phyloP scores from a whole-genome alignment of 2,329 filamentous ascomycete genomes.

The Xylariaceae sp. region DNA sequence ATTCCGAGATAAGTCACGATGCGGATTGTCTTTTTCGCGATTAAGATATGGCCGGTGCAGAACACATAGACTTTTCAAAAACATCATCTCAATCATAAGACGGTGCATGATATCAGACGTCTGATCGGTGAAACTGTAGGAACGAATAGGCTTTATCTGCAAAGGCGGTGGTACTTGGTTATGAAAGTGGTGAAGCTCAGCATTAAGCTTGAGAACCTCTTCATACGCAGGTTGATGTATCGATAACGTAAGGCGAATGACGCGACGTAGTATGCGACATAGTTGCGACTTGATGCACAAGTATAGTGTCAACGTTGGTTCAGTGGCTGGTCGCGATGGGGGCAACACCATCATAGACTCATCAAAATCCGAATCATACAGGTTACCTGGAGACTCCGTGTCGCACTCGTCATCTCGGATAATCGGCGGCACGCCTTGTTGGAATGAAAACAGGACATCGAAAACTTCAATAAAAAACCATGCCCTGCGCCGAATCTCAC shows the following conservation, averaged over 20 bases:
- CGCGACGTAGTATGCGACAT: constrained; percentile 50
- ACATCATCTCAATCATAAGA: constrained; percentile 55
- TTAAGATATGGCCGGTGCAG: constrained; percentile 56
- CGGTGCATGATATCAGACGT: constrained; percentile 55
- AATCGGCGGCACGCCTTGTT: constrained; percentile 59
- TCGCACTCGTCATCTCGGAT: constrained; percentile 55
- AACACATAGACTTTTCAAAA: constrained; percentile 55
- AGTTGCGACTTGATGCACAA: constrained; percentile 51
- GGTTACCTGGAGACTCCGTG: constrained; percentile 52
- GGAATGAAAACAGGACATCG: constrained; percentile 56
- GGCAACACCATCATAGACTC: constrained; percentile 52
- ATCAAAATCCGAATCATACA: constrained; percentile 59
- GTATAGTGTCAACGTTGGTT: constrained; percentile 52
- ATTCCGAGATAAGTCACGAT: constrained; percentile 48
- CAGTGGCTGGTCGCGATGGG: constrained; percentile 48
- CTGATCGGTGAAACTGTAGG: constrained; percentile 50
- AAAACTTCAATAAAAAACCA: constrained; percentile 56
- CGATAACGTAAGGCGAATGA: constrained; percentile 50
- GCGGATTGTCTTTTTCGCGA: constrained; percentile 45
- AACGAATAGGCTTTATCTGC: constrained; percentile 49
- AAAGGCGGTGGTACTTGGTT: constrained; percentile 48
- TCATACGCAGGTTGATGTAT: constrained; percentile 45
- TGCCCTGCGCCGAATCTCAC: constrained; percentile 56
- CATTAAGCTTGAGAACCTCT: constrained; percentile 48
- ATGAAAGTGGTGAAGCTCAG: constrained; percentile 47